Percentiles rank a stretch among this genome's conserved stretches.
Conservation (phyloP, 495 filamentous ascomycete species). For the Gamarada debralockiae region DNA sequence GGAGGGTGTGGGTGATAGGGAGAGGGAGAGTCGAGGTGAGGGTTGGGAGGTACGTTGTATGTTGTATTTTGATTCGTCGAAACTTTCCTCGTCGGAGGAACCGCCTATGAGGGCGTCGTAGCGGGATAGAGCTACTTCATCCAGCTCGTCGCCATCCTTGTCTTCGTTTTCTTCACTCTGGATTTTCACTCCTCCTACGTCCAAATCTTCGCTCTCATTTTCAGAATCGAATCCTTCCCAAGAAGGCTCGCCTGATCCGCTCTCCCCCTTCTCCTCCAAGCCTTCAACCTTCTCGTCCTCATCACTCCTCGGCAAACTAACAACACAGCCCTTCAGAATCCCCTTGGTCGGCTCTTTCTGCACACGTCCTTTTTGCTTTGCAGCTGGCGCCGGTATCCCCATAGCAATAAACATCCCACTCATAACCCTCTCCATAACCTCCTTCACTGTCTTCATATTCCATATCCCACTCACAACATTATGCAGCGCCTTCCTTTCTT, state of each 20-base stretch:
- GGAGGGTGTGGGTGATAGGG: conserved; percentile 18
- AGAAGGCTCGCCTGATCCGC: conserved; percentile 12
- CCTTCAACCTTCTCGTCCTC: conserved; percentile 21
- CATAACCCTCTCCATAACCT: conserved; percentile 58
- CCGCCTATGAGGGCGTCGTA: conserved; percentile 34
- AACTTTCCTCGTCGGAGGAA: conserved; percentile 24
- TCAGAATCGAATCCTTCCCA: conserved; percentile 21
- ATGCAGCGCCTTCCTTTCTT: conserved; percentile 41
- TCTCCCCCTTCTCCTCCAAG: conserved; percentile 13
- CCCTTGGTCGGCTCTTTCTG: conserved; percentile 24
- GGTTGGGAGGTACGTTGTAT: conserved; percentile 2
- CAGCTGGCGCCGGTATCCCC: conserved; percentile 40
- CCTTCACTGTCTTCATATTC: conserved; percentile 71
- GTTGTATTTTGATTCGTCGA: conserved; percentile 20
- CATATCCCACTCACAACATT: conserved; percentile 83
- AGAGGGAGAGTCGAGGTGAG: conserved; percentile 15
- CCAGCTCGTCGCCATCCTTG: conserved; percentile 24
- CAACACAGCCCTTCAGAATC: conserved; percentile 3
- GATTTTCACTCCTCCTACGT: neutral
- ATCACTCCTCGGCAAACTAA: conserved; percentile 9
- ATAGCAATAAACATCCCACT: conserved; percentile 57
- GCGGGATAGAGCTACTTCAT: conserved; percentile 31
- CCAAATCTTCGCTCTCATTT: conserved; percentile 2
- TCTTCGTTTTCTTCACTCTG: conserved; percentile 26
- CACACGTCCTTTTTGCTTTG: conserved; percentile 21